A percentile compares a stretch with the other conserved stretches of the same genome.
phyloP scores from a whole-genome alignment of 768 basidiomycete genomes.

The Lactifluus subvellereus region DNA sequence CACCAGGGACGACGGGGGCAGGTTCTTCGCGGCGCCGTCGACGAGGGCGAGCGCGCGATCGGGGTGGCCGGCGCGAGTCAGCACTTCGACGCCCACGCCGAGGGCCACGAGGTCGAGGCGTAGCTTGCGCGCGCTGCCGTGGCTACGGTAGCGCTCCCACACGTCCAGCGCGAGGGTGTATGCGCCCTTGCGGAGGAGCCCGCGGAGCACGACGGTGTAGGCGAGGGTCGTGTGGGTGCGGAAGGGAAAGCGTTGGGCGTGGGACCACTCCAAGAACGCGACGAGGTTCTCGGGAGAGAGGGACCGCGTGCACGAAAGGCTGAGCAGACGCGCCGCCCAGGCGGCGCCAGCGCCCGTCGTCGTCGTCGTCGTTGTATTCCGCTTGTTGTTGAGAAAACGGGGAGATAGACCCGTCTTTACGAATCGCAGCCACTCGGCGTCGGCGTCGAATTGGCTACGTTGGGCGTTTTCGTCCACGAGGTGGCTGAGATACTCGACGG shows the following conservation, averaged over 20 bases:
- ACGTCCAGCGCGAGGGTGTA: constrained; percentile 36
- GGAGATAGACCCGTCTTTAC: not conserved
- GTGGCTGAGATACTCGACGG: constrained; percentile 16
- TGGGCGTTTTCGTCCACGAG: constrained; percentile 11
- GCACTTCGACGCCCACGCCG: constrained; percentile 44
- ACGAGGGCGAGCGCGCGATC: constrained; percentile 48
- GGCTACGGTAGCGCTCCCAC: constrained; percentile 16
- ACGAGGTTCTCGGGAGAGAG: constrained; percentile 33
- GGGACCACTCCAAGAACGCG: constrained; percentile 34
- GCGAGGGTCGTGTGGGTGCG: constrained; percentile 40
- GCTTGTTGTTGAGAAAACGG: constrained; percentile 6
- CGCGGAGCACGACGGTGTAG: constrained; percentile 51
- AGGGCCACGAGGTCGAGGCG: constrained; percentile 44
- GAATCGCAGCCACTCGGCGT: constrained; percentile 12
- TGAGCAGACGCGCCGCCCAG: constrained; percentile 16
- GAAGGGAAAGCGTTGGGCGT: constrained; percentile 28
- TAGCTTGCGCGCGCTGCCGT: constrained; percentile 20
- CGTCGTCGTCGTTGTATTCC: not conserved
- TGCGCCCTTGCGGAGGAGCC: constrained; percentile 42
- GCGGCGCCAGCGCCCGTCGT: not conserved
- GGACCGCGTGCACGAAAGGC: constrained; percentile 5
- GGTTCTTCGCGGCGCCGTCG: constrained; percentile 30
- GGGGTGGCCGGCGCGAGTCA: constrained; percentile 40
- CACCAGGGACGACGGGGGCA: constrained; percentile 10
- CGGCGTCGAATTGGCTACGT: not conserved